Conservation (phyloP, 176 grass and related monocot genomes). For the Alloteropsis semialata region DNA sequence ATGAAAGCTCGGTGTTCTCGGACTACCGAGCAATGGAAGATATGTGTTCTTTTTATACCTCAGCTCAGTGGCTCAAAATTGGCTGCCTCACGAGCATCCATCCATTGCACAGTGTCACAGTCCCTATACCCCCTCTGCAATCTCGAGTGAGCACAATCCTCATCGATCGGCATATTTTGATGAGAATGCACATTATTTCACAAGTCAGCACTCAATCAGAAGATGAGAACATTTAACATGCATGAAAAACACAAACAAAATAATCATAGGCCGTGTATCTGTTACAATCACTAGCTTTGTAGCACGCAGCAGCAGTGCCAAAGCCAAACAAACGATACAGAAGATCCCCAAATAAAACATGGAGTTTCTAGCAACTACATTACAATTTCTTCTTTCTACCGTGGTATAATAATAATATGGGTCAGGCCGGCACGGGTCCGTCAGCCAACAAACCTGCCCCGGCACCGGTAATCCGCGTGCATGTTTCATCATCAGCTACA, state of each 20-base stretch:
- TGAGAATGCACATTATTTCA: background rate
- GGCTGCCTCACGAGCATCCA: no score
- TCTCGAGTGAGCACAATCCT: background rate
- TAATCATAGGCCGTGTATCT: constrained; percentile 1
- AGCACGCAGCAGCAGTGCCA: background rate
- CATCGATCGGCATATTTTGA: background rate
- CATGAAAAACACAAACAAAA: background rate
- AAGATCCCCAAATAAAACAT: background rate
- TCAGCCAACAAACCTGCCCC: constrained; percentile 6
- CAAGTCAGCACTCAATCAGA: background rate
- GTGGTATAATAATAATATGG: background rate
- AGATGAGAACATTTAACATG: background rate
- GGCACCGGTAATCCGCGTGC: background rate
- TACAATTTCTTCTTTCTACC: background rate
- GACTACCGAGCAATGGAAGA: no score
- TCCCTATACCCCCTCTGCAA: background rate
- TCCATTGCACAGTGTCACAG: no score
- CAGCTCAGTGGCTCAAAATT: no score
- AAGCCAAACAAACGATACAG: background rate
- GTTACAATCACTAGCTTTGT: constrained; percentile 18
- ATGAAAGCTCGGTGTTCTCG: no score
- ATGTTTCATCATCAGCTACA: background rate
- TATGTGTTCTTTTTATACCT: no score
- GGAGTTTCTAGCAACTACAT: constrained; percentile 10
- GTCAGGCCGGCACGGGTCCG: background rate